Conservation (phyloP, 148 eudicot species). For the Chenopodium formosanum region DNA sequence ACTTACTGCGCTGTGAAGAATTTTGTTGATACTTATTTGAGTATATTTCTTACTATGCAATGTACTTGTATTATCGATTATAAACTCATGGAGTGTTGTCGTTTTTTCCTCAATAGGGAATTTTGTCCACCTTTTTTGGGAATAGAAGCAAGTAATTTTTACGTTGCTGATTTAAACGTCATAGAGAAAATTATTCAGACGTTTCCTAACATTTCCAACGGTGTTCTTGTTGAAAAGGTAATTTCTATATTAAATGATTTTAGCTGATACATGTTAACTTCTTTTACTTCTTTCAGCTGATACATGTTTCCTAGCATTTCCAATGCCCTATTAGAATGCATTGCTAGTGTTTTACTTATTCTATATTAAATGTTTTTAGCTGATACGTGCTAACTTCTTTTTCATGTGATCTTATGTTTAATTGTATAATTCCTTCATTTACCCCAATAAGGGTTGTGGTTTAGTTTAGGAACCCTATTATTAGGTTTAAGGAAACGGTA, state of each 20-base stretch:
- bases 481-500: not conserved
- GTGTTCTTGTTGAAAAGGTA: slow-evolving; percentile 23
- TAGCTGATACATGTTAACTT: no score
- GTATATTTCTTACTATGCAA: no score
- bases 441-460: not conserved
- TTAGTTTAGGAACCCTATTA: not conserved
- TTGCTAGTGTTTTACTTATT: no score
- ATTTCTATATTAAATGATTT: not conserved
- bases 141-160: slow-evolving; percentile 19
- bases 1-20: not conserved
- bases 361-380: no score
- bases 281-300: no score
- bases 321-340: no score
- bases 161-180: slow-evolving; percentile 8
- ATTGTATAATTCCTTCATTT: not conserved
- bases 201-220: slow-evolving; percentile 15
- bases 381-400: no score
- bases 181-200: slow-evolving; percentile 10
- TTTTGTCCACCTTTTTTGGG: slow-evolving; percentile 8
- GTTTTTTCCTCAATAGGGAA: slow-evolving; percentile 1
- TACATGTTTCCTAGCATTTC: no score
- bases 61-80: not conserved
- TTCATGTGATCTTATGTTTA: not conserved
- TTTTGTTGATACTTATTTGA: not conserved
- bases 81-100: not conserved